phyloP scores from a whole-genome alignment of 768 basidiomycete species.

The Leccinum rimulosum region DNA sequence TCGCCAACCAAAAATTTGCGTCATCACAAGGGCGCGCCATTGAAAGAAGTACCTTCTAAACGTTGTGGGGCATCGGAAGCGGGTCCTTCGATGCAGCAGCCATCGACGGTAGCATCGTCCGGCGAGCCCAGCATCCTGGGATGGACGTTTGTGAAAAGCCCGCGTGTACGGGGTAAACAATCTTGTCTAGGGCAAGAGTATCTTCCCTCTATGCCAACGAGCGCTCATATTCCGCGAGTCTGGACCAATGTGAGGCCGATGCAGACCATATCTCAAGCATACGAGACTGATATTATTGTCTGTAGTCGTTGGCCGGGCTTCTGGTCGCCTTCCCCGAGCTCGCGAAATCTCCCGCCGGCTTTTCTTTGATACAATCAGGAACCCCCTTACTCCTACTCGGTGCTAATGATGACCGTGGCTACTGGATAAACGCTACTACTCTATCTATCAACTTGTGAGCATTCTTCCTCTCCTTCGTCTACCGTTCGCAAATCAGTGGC shows the following conservation, averaged over 20 bases:
- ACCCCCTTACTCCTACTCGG: slow-evolving; percentile 26
- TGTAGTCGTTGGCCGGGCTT: slow-evolving; percentile 24
- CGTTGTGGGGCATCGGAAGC: background rate
- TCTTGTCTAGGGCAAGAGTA: background rate
- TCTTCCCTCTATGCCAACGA: background rate
- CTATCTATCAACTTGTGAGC: slow-evolving; percentile 24
- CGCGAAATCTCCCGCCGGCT: slow-evolving; percentile 14
- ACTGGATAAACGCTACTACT: slow-evolving; percentile 21
- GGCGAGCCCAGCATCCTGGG: background rate
- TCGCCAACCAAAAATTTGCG: slow-evolving; percentile 1
- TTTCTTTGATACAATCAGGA: slow-evolving; percentile 29
- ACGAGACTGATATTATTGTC: slow-evolving; percentile 1
- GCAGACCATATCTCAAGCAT: background rate
- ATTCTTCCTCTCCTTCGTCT: background rate
- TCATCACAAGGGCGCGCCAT: background rate
- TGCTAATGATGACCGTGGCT: slow-evolving; percentile 1
- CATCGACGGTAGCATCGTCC: background rate
- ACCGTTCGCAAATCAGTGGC: background rate
- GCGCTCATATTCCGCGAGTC: slow-evolving; percentile 18
- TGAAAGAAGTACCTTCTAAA: slow-evolving; percentile 1
- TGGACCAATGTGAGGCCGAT: slow-evolving; percentile 28
- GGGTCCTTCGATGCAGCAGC: background rate
- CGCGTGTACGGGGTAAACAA: background rate
- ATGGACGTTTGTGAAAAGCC: slow-evolving; percentile 22
- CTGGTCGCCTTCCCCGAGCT: slow-evolving; percentile 25